A percentile compares a stretch with the other conserved stretches of the same genome.
phyloP scores from a whole-genome alignment of 2,329 filamentous ascomycete genomes.

The Fusarium sp. region DNA sequence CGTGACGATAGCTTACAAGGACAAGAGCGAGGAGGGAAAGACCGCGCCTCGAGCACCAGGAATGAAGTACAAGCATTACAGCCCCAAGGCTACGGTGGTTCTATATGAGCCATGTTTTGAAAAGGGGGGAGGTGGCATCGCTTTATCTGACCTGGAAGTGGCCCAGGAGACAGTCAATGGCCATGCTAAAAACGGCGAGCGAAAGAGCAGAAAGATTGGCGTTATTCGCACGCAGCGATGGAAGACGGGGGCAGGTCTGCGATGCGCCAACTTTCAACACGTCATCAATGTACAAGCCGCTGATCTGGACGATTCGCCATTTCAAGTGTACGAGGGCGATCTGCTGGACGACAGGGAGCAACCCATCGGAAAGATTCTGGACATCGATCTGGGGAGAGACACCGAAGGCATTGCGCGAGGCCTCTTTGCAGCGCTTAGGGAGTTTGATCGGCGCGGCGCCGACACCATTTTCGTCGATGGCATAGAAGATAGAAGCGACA shows the following conservation, averaged over 20 bases:
- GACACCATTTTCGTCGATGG: conserved; percentile 92
- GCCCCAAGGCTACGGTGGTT: conserved; percentile 85
- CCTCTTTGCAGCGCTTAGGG: conserved; percentile 85
- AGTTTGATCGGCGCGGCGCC: conserved; percentile 81
- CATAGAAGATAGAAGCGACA: conserved; percentile 79
- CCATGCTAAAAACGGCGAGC: conserved; percentile 29
- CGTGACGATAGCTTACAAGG: conserved; percentile 80
- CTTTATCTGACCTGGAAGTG: conserved; percentile 47
- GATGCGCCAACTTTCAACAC: conserved; percentile 44
- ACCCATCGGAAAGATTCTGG: conserved; percentile 61
- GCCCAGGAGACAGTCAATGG: conserved; percentile 40
- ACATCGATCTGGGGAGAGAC: conserved; percentile 76
- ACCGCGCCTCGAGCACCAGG: conserved; percentile 82
- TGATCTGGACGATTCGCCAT: conserved; percentile 46
- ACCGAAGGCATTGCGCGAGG: conserved; percentile 82
- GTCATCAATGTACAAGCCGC: conserved; percentile 29
- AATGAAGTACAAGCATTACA: conserved; percentile 99
- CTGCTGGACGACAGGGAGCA: conserved; percentile 49
- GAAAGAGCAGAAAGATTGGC: conserved; percentile 52
- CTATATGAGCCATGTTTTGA: conserved; percentile 72
- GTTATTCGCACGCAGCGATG: conserved; percentile 66
- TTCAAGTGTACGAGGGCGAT: conserved; percentile 54
- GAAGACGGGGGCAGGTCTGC: conserved; percentile 56
- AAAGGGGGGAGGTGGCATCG: conserved; percentile 49
- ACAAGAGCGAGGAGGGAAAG: conserved; percentile 72